Evolutionary conservation across 169 alveolate genomes (phyloP).

Genomic region (Condylostoma magnum): DNA sequence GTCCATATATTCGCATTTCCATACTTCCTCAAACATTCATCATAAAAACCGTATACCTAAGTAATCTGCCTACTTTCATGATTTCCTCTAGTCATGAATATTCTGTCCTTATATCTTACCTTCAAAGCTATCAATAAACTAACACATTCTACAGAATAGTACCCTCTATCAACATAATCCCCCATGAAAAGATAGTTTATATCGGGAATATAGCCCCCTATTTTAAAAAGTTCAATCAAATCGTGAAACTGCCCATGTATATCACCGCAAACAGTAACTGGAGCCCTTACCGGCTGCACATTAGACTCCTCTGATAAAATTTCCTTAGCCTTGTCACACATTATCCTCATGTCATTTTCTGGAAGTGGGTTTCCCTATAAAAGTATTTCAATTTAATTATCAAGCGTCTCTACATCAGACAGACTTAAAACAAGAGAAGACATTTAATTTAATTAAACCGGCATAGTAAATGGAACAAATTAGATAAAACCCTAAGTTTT

Average conservation of each 20-base stretch:
- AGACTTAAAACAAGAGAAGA: neutral
- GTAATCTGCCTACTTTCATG: conserved; percentile 97
- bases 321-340: conserved; percentile 81
- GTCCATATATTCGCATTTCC: conserved; percentile 95
- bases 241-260: conserved; percentile 98
- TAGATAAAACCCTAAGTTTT: too few species aligned
- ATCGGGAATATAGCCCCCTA: conserved; percentile 88
- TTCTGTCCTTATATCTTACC: conserved; percentile 94
- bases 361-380: conserved; percentile 66
- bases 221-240: conserved; percentile 90
- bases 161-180: conserved; percentile 99
- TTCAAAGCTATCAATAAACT: conserved; percentile 90
- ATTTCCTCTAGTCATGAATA: conserved; percentile 94
- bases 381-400: conserved; percentile 49
- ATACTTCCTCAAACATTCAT: conserved; percentile 96
- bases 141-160: conserved; percentile 94
- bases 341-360: conserved; percentile 52
- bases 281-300: conserved; percentile 86
- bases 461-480: too few species aligned
- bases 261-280: conserved; percentile 97
- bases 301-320: conserved; percentile 82
- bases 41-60: conserved; percentile 96
- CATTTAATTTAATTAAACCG: too few species aligned
- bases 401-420: conserved; percentile 37
- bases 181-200: conserved; percentile 97